Base-by-base conservation (phyloP, 176 grass and related monocot species). In the Phoenix roebelenii region DNA sequence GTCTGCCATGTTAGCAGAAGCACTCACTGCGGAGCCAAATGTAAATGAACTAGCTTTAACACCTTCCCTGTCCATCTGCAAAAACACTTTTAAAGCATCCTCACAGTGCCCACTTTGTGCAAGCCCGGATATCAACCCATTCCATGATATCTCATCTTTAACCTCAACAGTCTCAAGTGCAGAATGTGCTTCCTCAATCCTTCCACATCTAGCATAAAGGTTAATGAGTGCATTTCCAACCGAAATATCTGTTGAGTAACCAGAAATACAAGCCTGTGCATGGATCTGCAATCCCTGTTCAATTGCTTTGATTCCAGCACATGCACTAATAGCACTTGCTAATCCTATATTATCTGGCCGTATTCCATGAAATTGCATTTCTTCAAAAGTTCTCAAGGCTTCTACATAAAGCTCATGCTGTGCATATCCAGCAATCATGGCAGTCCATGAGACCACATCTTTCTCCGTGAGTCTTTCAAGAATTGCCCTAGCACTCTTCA, bases 391-490 rank as follows among this genome's bases (percentile, higher is more conserved):
- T 54, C 9, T 18, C 57, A 89, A 63, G 50, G 86, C 82, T 44
- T 89, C 82, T 68, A 78, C 54, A 63, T 59, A 85, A 61, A 62
- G 53, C 15, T 66, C 86, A 78, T 82, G 77, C 48, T 85, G 86
- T 35, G 80, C 82, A 69, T 79, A 89, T 50, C 86, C 86, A 69
- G 82, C 86, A 79, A 85, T 76, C 78, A 85, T 70, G 55, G 86
- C 76, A 61, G 86, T 85, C 82, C 86, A 85, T n/a, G 78, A 82
- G 61, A 89, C 82, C 32, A 89, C 86, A 72, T 89, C 82, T 66
- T 85, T 89, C 51, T 80, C 76, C 32, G 66, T 55, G 48, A 85
- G 63, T 51, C 74, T 79, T 76, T 44, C 67, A 59, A 89, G 71
- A 70, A 85, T 61, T 65, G 39, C 29, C 63, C 59, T 69, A 73